phyloP scores from a whole-genome alignment of 768 basidiomycete genomes.

The Mycena rebaudengoi region DNA sequence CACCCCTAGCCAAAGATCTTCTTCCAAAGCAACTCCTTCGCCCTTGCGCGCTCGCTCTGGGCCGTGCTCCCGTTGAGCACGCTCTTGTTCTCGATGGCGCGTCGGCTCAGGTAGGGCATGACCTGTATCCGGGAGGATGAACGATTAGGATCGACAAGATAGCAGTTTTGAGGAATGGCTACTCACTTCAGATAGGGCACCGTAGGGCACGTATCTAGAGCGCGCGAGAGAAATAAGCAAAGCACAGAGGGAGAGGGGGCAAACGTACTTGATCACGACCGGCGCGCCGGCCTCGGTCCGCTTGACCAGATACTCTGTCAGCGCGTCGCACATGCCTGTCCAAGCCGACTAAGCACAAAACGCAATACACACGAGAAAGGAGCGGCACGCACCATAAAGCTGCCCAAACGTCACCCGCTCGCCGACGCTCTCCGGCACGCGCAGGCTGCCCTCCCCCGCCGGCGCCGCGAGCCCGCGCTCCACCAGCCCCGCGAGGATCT shows the following conservation, averaged over 20 bases:
- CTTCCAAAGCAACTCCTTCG: conserved; percentile 61
- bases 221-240: neutral
- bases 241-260: conserved; percentile 4
- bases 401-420: conserved; percentile 82
- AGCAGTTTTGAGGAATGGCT: neutral
- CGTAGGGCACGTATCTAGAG: conserved; percentile 76
- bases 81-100: conserved; percentile 94
- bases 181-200: conserved; percentile 68
- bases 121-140: conserved; percentile 52
- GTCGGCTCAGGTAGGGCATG: conserved; percentile 88
- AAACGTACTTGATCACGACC: conserved; percentile 75
- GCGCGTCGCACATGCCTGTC: conserved; percentile 85
- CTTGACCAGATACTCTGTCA: conserved; percentile 75
- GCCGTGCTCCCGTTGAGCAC: conserved; percentile 81
- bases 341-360: neutral
- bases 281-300: conserved; percentile 64
- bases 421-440: conserved; percentile 59
- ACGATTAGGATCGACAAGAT: neutral
- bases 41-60: conserved; percentile 63
- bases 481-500: conserved; percentile 70
- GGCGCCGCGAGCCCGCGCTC: conserved; percentile 59
- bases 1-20: conserved; percentile 44
- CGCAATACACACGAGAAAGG: neutral
- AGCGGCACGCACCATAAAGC: conserved; percentile 70
- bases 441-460: conserved; percentile 40